phyloP scores from a whole-genome alignment of 305 asterid genomes.

The Rubia peregrina region DNA sequence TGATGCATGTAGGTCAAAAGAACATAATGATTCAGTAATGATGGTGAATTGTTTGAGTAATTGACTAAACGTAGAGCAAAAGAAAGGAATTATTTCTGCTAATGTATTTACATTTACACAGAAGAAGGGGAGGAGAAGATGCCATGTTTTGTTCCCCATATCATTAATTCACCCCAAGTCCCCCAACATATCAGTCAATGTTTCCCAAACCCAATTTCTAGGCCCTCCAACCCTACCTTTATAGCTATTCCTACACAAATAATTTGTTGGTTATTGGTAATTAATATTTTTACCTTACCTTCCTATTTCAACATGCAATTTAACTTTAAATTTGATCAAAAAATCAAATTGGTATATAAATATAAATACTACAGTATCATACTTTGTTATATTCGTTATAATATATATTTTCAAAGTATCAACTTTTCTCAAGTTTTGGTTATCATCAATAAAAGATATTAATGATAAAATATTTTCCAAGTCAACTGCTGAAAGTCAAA shows the following conservation, averaged over 20 bases:
- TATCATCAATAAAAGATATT: no score
- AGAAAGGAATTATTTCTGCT: not conserved
- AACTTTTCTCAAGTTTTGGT: no score
- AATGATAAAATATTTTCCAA: no score
- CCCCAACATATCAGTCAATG: conserved; percentile 10
- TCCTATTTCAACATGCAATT: no score
- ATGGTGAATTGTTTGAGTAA: not conserved
- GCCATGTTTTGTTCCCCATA: conserved; percentile 3
- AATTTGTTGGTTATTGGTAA: no score
- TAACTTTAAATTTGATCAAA: no score
- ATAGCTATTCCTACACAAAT: conserved; percentile 1
- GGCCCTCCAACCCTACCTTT: not conserved
- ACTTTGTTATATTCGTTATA: no score
- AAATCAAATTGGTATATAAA: no score
- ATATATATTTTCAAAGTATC: no score
- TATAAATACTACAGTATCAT: no score
- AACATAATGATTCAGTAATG: conserved; percentile 15
- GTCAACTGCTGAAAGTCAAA: no score
- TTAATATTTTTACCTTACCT: no score
- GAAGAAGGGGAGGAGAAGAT: not conserved
- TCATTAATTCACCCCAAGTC: not conserved
- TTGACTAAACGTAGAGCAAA: not conserved
- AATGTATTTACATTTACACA: not conserved
- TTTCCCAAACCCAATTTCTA: conserved; percentile 1
- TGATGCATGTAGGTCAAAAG: not conserved